Conservation (phyloP, 2,329 filamentous ascomycete genomes). For the Fonsecaea pugnacius region DNA sequence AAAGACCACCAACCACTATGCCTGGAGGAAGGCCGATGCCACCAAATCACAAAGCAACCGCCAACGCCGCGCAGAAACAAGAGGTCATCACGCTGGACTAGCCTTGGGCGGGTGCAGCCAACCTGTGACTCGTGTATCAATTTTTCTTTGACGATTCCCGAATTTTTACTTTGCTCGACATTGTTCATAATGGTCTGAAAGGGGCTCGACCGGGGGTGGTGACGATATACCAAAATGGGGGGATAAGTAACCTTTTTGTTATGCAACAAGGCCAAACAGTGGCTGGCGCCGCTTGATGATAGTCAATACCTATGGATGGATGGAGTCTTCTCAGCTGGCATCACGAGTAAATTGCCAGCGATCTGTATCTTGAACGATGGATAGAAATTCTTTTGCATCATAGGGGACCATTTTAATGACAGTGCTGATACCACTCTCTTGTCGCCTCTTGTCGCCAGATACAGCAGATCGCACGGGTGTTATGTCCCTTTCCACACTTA, state of each 20-base stretch:
- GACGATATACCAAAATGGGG: slow-evolving; percentile 16
- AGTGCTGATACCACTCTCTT: not conserved
- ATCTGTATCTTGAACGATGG: slow-evolving; percentile 2
- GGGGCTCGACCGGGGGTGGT: slow-evolving; percentile 1
- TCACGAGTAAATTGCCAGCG: slow-evolving; percentile 2
- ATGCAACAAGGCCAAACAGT: slow-evolving; percentile 7
- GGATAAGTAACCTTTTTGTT: slow-evolving; percentile 10
- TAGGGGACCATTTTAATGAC: slow-evolving; percentile 3
- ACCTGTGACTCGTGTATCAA: slow-evolving; percentile 11
- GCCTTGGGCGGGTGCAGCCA: not conserved
- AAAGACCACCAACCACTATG: slow-evolving; percentile 1
- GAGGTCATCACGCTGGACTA: slow-evolving; percentile 32
- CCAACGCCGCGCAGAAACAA: slow-evolving; percentile 15
- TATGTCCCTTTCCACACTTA: not conserved
- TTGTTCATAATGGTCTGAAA: not conserved
- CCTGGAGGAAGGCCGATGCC: slow-evolving; percentile 8
- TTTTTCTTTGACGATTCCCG: slow-evolving; percentile 5
- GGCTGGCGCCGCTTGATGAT: slow-evolving; percentile 9
- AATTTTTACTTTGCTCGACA: slow-evolving; percentile 6
- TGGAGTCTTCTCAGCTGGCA: not conserved
- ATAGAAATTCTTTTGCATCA: slow-evolving; percentile 8
- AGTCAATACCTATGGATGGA: slow-evolving; percentile 5
- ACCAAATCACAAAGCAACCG: slow-evolving; percentile 15
- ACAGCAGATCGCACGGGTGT: not conserved
- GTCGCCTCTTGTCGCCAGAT: not conserved